These are phyloP conservation scores for Fusarium decemcellulare DNA, from an alignment of 2,329 filamentous ascomycete genomes.

Conservation along the genomic window DNA sequence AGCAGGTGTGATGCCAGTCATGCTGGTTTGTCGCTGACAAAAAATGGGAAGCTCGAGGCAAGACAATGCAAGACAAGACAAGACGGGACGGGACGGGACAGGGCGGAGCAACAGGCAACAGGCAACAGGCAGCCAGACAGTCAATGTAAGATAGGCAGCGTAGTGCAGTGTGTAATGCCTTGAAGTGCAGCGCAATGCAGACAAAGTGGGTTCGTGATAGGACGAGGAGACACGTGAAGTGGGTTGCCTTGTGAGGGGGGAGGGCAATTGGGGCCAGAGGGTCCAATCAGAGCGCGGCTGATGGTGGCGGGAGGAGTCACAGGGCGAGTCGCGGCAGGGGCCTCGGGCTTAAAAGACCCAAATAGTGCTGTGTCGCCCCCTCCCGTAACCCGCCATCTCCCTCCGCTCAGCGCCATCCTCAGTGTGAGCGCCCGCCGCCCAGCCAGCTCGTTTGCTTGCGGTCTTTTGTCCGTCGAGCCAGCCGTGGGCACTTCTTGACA, in stretches of 20 bases:
- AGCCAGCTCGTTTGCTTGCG: conserved; percentile 19
- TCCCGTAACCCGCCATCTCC: conserved; percentile 49
- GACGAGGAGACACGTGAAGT: conserved; percentile 27
- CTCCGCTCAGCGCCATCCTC: conserved; percentile 32
- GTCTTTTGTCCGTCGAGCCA: conserved; percentile 14
- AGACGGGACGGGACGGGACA: not conserved
- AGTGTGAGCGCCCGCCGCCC: conserved; percentile 4
- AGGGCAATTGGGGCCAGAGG: conserved; percentile 9
- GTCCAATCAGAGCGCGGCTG: conserved; percentile 41
- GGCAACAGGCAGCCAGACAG: not conserved
- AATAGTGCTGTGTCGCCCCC: conserved; percentile 68
- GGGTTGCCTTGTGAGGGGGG: conserved; percentile 29
- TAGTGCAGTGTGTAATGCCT: conserved; percentile 10
- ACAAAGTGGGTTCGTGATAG: conserved; percentile 18
- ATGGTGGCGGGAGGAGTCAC: conserved; percentile 37
- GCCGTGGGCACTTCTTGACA: not conserved
- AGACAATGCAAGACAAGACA: not conserved
- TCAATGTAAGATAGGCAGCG: conserved; percentile 2
- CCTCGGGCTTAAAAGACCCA: conserved; percentile 67
- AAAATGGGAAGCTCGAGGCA: not conserved
- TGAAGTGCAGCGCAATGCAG: conserved; percentile 27
- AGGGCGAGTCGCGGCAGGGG: conserved; percentile 43
- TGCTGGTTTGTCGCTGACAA: too few relatives aligned
- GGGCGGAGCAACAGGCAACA: not conserved
- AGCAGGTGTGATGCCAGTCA: not conserved